Evolutionary conservation across 257 asterid species (phyloP).

Genomic region (Solanum arcanum): DNA sequence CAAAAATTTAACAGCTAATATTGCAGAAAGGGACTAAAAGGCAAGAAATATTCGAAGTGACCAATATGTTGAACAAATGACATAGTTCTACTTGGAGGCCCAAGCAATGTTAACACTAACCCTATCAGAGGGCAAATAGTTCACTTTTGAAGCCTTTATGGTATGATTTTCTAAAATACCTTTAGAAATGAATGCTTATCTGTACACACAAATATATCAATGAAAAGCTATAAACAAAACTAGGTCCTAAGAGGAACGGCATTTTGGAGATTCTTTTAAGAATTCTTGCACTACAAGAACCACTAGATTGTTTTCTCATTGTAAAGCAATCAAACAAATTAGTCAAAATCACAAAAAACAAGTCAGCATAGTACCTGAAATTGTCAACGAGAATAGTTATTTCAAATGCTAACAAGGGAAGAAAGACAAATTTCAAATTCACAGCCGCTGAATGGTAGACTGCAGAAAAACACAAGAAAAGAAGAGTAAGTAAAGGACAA

Average conservation of each 20-base stretch:
- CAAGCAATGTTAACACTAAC: background rate
- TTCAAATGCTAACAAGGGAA: conserved; percentile 87
- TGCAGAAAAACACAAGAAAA: conserved; percentile 21
- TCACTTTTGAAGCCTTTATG: background rate
- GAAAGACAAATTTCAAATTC: conserved; percentile 75
- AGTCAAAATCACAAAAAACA: background rate
- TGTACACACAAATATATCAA: background rate
- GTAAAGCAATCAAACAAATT: background rate
- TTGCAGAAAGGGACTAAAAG: background rate
- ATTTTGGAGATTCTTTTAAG: background rate
- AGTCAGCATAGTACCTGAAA: conserved; percentile 50
- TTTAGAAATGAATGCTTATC: background rate
- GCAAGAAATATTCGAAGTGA: background rate
- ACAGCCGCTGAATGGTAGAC: conserved; percentile 58
- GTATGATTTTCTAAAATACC: background rate
- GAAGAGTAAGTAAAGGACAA: background rate
- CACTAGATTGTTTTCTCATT: background rate
- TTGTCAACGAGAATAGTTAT: conserved; percentile 69
- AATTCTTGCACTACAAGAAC: background rate
- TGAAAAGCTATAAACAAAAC: background rate
- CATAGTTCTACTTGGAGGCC: background rate
- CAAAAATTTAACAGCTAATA: background rate
- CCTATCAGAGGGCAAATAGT: background rate
- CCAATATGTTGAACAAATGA: background rate
- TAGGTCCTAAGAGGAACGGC: background rate